Evolutionary conservation across 2,329 filamentous ascomycete genomes (phyloP), one percentile per base, ranked within the genome.

Genomic region (Cladosporium sphaerospermum): DNA sequence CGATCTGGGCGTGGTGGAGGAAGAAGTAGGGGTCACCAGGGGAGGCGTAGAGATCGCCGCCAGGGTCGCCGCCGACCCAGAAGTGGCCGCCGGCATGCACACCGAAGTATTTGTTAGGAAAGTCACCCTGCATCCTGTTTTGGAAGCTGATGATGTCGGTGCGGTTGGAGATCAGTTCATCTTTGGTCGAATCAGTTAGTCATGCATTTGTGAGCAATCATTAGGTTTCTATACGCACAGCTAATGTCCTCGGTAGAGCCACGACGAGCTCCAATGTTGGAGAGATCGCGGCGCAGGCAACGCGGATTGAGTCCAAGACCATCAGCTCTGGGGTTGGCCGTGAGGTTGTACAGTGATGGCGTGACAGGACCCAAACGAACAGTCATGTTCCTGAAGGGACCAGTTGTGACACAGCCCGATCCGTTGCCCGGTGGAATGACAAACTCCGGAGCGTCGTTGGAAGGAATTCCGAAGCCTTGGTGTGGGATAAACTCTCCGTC

Each of bases 381-480:
- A 1, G 57, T 59, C 61, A 68, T 66, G 55, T 80, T 70, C 56
- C 71, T 73, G 63, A 80, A 78, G 0, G 78, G 78, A 0, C 78
- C 78, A 0, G 66, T 67, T 6, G 62, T 72, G 2, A 82, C 69
- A 59, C 78, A 82, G 2, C 78, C 78, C 34, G 79, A 78, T 13
- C 79, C 79, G 0, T 69, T 68, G 10, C 76, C 79, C 1, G 72
- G 71, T 0, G 73, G 75, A 2, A 79, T 55, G 9, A 57, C 62
- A 53, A 73, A 55, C 8, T 45, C 44, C 1, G 59, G 56, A 3
- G 34, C 19, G 9, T 52, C 54, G 33, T 41, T 34, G 32, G 47
- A 53, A 4, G 55, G 54, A 37, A 61, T 57, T 9, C 36, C 52
- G 28, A 77, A 75, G 0, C 76, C 79, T 37, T 73, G 72, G 36